Evolutionary conservation across 306 rosid genomes (phyloP), one percentile per base, ranked within the genome.

Genomic region (Senna tora): DNA sequence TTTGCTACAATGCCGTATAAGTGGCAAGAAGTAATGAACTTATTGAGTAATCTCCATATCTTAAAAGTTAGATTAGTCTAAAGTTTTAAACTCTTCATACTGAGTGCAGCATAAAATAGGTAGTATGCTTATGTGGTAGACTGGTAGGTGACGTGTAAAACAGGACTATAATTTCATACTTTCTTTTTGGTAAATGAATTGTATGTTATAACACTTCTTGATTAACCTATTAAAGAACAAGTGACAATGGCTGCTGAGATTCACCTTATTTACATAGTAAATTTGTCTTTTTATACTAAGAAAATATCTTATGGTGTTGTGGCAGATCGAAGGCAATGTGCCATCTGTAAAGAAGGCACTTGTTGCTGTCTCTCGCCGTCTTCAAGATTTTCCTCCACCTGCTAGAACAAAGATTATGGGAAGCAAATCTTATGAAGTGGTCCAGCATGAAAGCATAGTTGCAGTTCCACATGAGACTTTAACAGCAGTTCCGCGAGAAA

Each of bases 281-380:
- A 43, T 53, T 32, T 65, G 19, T 53, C 5, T 56, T 61, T 63
- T 49, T 67, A 47, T 55, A 47, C 71, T 70, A 46, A 74, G 57
- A 43, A 49, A 71, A 47, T 45, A 60, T 66, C 17, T 9, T 51
- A 33, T 63, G 63, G 30, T 34, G 28, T 32, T 81, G 66, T 84
- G 83, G 78, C 90, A 94, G 99, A 91, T 94, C 71, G 96, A 94
- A 89, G 99, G 99, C 69, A 75, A 79, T 51, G 87, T 89, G 77
- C 78, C 87, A 74, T 80, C 91, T 4, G 89, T 94, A 55, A 94
- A 84, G 87, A 94, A 82, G 83, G 97, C 94, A 68, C 95, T 94
- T 72, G 64, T 89, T 83, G 95, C 96, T 2, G 93, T 94, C 38
- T 85, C 96, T 65, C 87, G 82, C 67, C 21, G 90, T 57, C 89